A percentile compares a stretch with the other conserved stretches of the same genome.
Conservation (phyloP, 441 rosid genomes). For the Capsella rubella region DNA sequence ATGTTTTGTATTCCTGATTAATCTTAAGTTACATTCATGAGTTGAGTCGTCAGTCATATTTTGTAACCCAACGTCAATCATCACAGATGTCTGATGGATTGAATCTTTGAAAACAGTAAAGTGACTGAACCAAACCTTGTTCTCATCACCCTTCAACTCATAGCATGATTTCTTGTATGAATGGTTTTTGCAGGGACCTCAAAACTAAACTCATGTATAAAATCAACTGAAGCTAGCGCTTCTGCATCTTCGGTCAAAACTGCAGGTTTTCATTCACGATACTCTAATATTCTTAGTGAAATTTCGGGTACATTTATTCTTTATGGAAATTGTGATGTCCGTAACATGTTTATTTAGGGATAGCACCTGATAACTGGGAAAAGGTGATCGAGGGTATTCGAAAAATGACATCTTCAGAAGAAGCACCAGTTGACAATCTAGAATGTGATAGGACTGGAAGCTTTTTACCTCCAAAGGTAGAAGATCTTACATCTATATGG, state of each 20-base stretch:
- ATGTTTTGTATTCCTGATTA: background rate
- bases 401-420: slow-evolving; percentile 74
- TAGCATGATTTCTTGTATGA: slow-evolving; percentile 24
- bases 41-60: background rate
- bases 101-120: background rate
- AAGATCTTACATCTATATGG: slow-evolving; percentile 12
- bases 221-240: slow-evolving; percentile 36
- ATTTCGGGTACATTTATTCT: slow-evolving; percentile 8
- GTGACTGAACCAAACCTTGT: background rate
- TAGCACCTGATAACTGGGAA: slow-evolving; percentile 80
- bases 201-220: slow-evolving; percentile 9
- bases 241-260: slow-evolving; percentile 38
- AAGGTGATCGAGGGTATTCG: slow-evolving; percentile 80
- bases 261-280: slow-evolving; percentile 48
- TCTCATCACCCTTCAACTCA: slow-evolving; percentile 20
- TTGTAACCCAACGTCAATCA: background rate
- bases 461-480: slow-evolving; percentile 87
- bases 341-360: slow-evolving; percentile 49
- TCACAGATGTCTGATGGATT: background rate
- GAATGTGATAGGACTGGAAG: slow-evolving; percentile 93
- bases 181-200: slow-evolving; percentile 51
- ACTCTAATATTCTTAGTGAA: background rate
- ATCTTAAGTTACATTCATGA: background rate
- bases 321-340: background rate
- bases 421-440: slow-evolving; percentile 77